A percentile compares a stretch with the other conserved stretches of the same genome.
Evolutionary conservation across 2,329 filamentous ascomycete genomes (phyloP).

Genomic region (Podosphaera aphanis): DNA sequence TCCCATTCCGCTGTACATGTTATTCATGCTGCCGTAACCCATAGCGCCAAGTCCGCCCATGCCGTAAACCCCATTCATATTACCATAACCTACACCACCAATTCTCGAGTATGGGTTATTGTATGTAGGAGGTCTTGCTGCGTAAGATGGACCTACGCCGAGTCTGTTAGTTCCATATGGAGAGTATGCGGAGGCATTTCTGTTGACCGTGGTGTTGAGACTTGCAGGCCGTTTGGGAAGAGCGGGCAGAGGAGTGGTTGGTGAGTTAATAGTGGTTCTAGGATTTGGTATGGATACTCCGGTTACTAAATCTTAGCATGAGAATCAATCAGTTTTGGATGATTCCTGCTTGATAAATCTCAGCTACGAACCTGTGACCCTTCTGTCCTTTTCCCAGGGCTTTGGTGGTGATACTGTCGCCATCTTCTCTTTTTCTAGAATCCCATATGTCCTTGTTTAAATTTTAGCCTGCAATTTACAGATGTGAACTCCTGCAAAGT

Average conservation of each 20-base stretch:
- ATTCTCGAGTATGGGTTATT: conserved; percentile 28
- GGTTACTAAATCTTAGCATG: conserved; percentile 8
- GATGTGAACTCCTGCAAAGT: too few relatives aligned
- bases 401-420: conserved; percentile 69
- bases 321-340: too few relatives aligned
- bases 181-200: conserved; percentile 68
- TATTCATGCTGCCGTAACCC: conserved; percentile 13
- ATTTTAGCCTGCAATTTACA: too few relatives aligned
- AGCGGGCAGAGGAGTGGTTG: conserved; percentile 16
- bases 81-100: conserved; percentile 16
- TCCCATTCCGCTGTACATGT: conserved; percentile 21
- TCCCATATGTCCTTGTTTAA: too few relatives aligned
- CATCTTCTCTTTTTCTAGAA: conserved; percentile 5
- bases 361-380: conserved; percentile 10
- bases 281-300: conserved; percentile 22
- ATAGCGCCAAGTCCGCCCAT: conserved; percentile 18
- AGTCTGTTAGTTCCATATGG: conserved; percentile 32
- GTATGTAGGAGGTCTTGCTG: conserved; percentile 19
- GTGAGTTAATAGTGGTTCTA: conserved; percentile 17
- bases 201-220: conserved; percentile 59
- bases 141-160: conserved; percentile 19
- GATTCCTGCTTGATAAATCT: conserved; percentile 6
- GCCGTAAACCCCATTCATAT: conserved; percentile 16
- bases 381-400: conserved; percentile 65
- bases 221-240: conserved; percentile 63